Evolutionary conservation across 176 grass and related monocot genomes (phyloP).

Genomic region (Canna indica): DNA sequence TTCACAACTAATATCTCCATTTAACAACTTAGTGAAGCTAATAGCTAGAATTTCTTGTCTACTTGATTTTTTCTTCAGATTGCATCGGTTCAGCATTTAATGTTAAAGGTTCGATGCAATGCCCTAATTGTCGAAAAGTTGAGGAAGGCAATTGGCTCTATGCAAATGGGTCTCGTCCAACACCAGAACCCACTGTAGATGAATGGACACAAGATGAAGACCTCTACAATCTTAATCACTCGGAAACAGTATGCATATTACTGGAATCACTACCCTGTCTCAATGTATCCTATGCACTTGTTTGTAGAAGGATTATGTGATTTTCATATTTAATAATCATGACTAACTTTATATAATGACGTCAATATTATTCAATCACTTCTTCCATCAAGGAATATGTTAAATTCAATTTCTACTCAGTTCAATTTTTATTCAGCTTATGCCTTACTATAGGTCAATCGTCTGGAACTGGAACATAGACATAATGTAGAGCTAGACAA

Average conservation of each 20-base stretch:
- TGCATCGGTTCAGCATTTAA: conserved; percentile 99
- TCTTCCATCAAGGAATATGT: neutral
- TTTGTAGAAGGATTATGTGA: neutral
- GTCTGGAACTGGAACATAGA: too few species aligned
- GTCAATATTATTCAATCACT: neutral
- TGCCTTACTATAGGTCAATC: too few species aligned
- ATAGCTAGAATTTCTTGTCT: neutral
- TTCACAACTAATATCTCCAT: neutral
- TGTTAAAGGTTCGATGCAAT: conserved; percentile 96
- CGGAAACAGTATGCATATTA: conserved; percentile 46
- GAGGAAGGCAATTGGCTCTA: conserved; percentile 97
- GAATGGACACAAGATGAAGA: conserved; percentile 87
- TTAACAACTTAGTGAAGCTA: neutral
- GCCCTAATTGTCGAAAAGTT: conserved; percentile 93
- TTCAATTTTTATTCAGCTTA: neutral
- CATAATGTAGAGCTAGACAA: too few species aligned
- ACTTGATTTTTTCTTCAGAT: conserved; percentile 38
- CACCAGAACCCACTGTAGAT: conserved; percentile 55
- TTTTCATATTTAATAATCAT: neutral
- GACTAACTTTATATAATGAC: neutral
- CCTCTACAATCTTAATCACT: conserved; percentile 73
- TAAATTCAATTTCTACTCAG: neutral
- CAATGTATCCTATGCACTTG: neutral
- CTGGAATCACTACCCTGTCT: neutral
- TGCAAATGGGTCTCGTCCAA: conserved; percentile 52